Percentiles rank a stretch among this genome's conserved stretches.
Evolutionary conservation across 2,329 filamentous ascomycete genomes (phyloP).

Genomic region (Gnomoniopsis smithogilvyi): DNA sequence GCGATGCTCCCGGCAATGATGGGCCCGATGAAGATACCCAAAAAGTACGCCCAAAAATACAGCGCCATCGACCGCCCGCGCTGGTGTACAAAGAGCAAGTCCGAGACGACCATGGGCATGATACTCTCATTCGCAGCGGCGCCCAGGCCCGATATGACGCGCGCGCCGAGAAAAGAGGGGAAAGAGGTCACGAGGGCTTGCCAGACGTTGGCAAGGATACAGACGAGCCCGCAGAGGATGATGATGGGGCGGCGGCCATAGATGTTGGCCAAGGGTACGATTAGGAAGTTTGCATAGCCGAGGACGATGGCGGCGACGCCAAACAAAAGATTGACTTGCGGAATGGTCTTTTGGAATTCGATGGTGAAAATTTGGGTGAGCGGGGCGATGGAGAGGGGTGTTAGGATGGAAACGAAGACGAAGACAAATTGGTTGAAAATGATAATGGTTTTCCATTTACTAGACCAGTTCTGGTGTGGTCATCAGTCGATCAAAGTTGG

Average conservation of each 20-base stretch:
- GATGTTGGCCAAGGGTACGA: constrained; percentile 29
- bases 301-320: constrained; percentile 30
- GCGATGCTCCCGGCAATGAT: constrained; percentile 31
- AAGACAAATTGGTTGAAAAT: constrained; percentile 32
- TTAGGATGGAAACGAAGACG: constrained; percentile 33
- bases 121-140: constrained; percentile 31
- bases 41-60: constrained; percentile 31
- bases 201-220: constrained; percentile 30
- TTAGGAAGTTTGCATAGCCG: constrained; percentile 32
- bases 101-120: constrained; percentile 32
- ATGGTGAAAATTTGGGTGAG: constrained; percentile 31
- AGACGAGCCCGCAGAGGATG: constrained; percentile 28
- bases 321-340: constrained; percentile 32
- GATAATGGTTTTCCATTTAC: constrained; percentile 28
- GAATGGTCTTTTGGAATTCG: constrained; percentile 30
- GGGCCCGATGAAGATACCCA: constrained; percentile 30
- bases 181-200: constrained; percentile 28
- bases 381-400: constrained; percentile 32
- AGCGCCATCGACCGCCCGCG: constrained; percentile 26
- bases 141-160: constrained; percentile 29
- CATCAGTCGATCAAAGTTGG: background rate
- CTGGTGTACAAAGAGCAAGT: constrained; percentile 29
- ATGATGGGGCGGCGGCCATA: constrained; percentile 31
- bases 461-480: constrained; percentile 27
- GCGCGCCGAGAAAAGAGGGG: constrained; percentile 28